Evolutionary conservation across 1,139 yeast species (phyloP), one percentile per base, ranked within the genome.

Genomic region (Torulaspora pretoriensis): DNA sequence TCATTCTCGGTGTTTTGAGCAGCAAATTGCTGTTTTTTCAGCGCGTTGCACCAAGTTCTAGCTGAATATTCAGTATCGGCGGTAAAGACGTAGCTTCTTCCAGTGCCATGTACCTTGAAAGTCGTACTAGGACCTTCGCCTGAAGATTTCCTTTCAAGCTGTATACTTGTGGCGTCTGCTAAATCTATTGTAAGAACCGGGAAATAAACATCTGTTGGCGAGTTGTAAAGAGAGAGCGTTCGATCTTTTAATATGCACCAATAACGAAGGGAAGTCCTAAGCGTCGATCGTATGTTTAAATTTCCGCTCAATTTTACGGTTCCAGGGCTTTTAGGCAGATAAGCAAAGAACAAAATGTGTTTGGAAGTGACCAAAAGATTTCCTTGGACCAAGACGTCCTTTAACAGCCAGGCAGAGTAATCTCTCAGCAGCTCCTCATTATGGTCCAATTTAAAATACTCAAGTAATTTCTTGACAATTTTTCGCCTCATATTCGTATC

Each of bases 351-450:
- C 38, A 88, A 68, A 7, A 90, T 64, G 51, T 79, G 77, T 10
- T 75, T 70, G 36, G 71, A 66, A 2, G 97, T 89, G 29, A 90
- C 65, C 56, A 85, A 85, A 12, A 88, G 63, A 55, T 85, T 90
- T 2, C 97, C 97, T 62, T 89, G 97, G 25, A 89, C 67, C 29
- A 90, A 68, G 1, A 90, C 94, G 56, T 87, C 95, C 50, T 81
- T 77, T 44, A 88, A 71, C 33, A 90, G 68, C 96, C 96, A 90
- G 27, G 89, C 80, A 5, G 83, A 75, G 57, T 73, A 84, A 51
- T 81, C 81, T 10, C 75, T 75, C 33, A 74, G 59, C 49, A 81
- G 73, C 23, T 64, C 62, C 51, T 82, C 89, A 35, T 73, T 72
- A 26, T 72, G 74, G 13, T 66, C 64, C 17, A 82, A 59, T 3